Conservation (phyloP, 73 alveolate genomes). For the Paramecium biaurelia region DNA sequence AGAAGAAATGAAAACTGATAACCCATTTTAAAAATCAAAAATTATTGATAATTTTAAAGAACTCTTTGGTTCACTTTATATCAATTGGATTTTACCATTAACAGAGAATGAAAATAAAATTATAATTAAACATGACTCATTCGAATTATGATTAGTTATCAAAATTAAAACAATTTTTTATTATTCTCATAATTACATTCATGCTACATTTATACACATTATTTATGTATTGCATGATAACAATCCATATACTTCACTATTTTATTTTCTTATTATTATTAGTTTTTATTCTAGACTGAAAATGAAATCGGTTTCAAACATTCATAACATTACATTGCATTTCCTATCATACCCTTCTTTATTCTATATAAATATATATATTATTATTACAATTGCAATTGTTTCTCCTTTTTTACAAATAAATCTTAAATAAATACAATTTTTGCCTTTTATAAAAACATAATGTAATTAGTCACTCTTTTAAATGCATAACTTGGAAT, state of each 20-base stretch:
- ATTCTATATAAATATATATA: neutral
- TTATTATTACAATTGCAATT: neutral
- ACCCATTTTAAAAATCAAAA: neutral
- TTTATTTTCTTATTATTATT: neutral
- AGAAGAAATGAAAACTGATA: slow-evolving; percentile 49
- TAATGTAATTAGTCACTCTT: neutral
- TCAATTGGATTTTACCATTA: slow-evolving; percentile 18
- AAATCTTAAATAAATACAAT: neutral
- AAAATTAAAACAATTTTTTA: neutral
- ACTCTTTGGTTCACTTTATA: neutral
- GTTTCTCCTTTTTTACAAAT: neutral
- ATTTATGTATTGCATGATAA: slow-evolving; percentile 35
- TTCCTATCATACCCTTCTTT: neutral
- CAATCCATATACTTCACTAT: neutral
- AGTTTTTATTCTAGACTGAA: neutral
- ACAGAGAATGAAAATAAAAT: neutral
- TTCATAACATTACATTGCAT: slow-evolving; percentile 27
- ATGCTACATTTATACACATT: neutral
- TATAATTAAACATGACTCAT: neutral
- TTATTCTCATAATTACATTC: neutral
- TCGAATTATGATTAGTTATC: slow-evolving; percentile 28
- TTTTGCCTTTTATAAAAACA: neutral
- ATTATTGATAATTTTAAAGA: slow-evolving; percentile 21
- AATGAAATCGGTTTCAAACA: slow-evolving; percentile 5
- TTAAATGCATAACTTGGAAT: slow-evolving; percentile 34